Evolutionary conservation across 768 basidiomycete species (phyloP), one percentile per base, ranked within the genome.

Genomic region (Naganishia friedmannii): DNA sequence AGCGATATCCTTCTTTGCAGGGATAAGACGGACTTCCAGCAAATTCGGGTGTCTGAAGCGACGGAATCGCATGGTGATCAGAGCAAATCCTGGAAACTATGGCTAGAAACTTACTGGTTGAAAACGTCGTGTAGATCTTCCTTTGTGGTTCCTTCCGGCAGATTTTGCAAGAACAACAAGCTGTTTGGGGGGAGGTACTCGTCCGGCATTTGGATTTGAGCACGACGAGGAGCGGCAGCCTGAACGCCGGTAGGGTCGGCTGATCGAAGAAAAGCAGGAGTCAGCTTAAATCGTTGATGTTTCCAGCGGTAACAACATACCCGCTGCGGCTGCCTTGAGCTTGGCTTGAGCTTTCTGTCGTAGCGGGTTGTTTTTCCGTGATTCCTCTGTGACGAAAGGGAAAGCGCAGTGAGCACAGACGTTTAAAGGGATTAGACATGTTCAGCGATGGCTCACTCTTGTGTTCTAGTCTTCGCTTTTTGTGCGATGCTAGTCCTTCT

Each of bases 161-260:
- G 85, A 79, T 97, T 97, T 82, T 99, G 96, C 73, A 99, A 80
- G 86, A 99, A 99, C 65, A 99, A 86, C 82, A 98, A 95, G 81
- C 94, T 93, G 89, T 99, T 99, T 46, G 96, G 95, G 1, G 96
- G 96, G 8, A 99, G 87, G 81, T 97, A 98, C 81, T 99, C 96
- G 88, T 99, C 96, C 48, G 95, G 94, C 93, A 98, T 96, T 80
- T 94, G 92, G 71, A 96, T 90, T 37, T 63, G 60, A 74, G 88
- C 87, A 28, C 77, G 75, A 70, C 76, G 75, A 5, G 66, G 67
- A 15, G 75, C 75, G 37, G 74, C 67, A 3, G 76, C 66, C 13
- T 63, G 60, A 77, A 69, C 9, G 74, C 74, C 31, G 65, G 72
- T 56, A 26, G 56, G 82, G 8, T 72, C 69, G 48, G 69, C 69